phyloP scores from a whole-genome alignment of 73 alveolate species.

The Symbiodinium pilosum region DNA sequence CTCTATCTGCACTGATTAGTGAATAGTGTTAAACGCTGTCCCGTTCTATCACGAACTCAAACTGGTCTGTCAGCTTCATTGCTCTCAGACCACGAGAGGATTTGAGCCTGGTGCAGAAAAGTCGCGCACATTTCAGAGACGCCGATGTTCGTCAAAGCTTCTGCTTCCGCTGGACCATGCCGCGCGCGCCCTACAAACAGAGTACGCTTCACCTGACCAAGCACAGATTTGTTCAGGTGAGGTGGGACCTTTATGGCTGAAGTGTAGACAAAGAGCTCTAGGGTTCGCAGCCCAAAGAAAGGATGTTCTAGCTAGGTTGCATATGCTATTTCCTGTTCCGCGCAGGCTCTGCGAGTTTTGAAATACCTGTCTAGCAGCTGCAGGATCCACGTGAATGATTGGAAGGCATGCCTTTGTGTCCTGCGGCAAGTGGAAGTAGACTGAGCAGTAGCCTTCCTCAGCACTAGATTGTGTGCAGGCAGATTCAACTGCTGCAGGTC shows the following conservation, averaged over 20 bases:
- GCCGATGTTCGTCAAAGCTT: conserved; percentile 56
- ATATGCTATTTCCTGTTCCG: too few species aligned
- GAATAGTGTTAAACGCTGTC: too few species aligned
- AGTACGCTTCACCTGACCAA: conserved; percentile 49
- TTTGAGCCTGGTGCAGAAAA: background rate
- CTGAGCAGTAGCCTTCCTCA: conserved; percentile 84
- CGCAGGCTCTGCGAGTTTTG: too few species aligned
- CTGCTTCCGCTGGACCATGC: conserved; percentile 67
- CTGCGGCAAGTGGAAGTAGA: conserved; percentile 57
- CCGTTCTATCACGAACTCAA: too few species aligned
- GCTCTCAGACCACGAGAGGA: too few species aligned
- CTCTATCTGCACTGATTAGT: too few species aligned
- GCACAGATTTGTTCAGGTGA: too few species aligned
- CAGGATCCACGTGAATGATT: background rate
- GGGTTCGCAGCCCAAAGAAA: too few species aligned
- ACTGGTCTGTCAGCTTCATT: too few species aligned
- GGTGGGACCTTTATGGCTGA: too few species aligned
- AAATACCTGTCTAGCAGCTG: background rate
- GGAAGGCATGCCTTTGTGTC: conserved; percentile 47
- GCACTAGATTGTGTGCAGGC: background rate
- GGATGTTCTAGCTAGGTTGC: too few species aligned
- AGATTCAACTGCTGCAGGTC: background rate
- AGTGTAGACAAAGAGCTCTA: too few species aligned
- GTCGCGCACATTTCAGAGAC: conserved; percentile 82
- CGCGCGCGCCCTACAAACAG: conserved; percentile 78